Evolutionary conservation across 2,329 filamentous ascomycete species (phyloP), one percentile per base, ranked within the genome.

Genomic region (Drechslera avenae): DNA sequence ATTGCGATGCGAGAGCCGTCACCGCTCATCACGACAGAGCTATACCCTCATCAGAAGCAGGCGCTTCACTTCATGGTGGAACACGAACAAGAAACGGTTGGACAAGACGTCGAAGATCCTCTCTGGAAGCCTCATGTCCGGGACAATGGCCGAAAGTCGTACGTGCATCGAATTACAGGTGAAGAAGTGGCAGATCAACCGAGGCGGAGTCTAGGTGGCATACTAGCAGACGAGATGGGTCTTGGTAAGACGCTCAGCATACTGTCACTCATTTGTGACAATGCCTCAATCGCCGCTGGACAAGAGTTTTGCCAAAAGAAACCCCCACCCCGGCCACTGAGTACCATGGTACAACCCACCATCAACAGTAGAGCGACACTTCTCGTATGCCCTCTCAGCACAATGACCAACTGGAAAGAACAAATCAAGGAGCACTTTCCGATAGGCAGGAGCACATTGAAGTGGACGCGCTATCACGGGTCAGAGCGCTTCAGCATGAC

Each of bases 401-500:
- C 93, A 0, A 86, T 97, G 50, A 87, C 88, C 19, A 99, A 97
- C 66, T 99, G 94, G 94, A 88, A 93, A 63, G 86, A 91, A 60
- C 94, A 99, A 73, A 90, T 97, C 54, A 88, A 88, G 63, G 83
- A 89, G 51, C 94, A 99, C 72, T 79, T 96, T 37, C 80, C 82
- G 41, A 79, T 83, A 0, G 81, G 79, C 0, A 76, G 82, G 6
- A 56, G 63, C 23, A 51, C 54, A 6, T 68, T 97, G 14, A 86
- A 78, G 1, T 90, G 85, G 66, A 90, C 94, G 68, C 84, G 94
- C 46, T 97, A 97, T 60, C 94, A 99, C 70, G 94, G 94, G 2
- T 79, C 85, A 0, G 87, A 85, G 60, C 85, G 94, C 5, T 88
- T 86, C 54, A 85, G 91, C 57, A 46, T 67, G 39, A 39, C 36